A percentile compares a stretch with the other conserved stretches of the same genome.
These are phyloP conservation scores for Linanthus parryae DNA, from an alignment of 148 eudicot genomes.

Conservation along the genomic window DNA sequence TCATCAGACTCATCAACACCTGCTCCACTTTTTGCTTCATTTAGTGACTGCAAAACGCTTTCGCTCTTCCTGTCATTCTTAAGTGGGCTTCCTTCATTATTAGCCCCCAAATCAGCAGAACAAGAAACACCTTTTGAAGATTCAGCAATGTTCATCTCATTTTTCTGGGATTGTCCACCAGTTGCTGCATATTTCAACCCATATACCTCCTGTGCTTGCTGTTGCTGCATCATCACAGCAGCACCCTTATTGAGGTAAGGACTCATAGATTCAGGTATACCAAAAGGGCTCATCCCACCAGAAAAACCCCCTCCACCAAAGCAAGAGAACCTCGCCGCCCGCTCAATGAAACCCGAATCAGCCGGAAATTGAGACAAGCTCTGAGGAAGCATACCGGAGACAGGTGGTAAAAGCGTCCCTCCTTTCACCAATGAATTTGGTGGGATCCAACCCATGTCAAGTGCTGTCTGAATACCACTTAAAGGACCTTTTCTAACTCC, in stretches of 20 bases:
- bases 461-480: constrained; percentile 14
- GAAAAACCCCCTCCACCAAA: constrained; percentile 64
- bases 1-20: constrained; percentile 51
- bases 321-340: constrained; percentile 90
- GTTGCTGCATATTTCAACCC: constrained; percentile 21
- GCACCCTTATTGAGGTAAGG: constrained; percentile 33
- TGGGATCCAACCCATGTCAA: constrained; percentile 36
- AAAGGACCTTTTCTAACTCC: constrained; percentile 15
- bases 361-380: constrained; percentile 73
- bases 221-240: constrained; percentile 28
- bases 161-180: constrained; percentile 27
- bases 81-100: constrained; percentile 31
- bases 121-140: constrained; percentile 39
- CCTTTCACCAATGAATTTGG: constrained; percentile 43
- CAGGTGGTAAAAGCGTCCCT: constrained; percentile 41
- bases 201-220: constrained; percentile 36
- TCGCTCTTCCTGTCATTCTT: constrained; percentile 32
- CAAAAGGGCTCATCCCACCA: constrained; percentile 58
- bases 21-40: constrained; percentile 43
- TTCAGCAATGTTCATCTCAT: constrained; percentile 29
- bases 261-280: constrained; percentile 28
- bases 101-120: constrained; percentile 20
- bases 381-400: constrained; percentile 46
- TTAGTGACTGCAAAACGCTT: constrained; percentile 20
- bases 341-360: constrained; percentile 89